Evolutionary conservation across 139 green algal genomes (phyloP), one percentile per base, ranked within the genome.

Genomic region (Mesostigma viride): DNA sequence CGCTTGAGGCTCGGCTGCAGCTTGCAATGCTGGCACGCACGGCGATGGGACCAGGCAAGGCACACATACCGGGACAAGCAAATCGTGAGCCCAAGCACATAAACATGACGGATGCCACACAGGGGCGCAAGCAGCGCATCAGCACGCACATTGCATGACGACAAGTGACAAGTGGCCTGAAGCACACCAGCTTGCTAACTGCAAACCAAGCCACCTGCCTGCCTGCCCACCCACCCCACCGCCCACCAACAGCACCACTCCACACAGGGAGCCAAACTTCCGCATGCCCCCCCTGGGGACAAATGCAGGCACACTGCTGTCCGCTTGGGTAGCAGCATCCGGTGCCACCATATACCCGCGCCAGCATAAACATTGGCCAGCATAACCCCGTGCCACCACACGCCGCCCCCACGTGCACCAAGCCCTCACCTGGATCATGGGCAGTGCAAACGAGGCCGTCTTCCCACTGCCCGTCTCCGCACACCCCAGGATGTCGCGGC

Each of bases 381-480:
- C n/a, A n/a, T n/a, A n/a, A n/a, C n/a, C n/a, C n/a, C n/a, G n/a
- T n/a, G n/a, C n/a, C n/a, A n/a, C n/a, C n/a, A n/a, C n/a, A n/a
- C n/a, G n/a, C n/a, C n/a, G n/a, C n/a, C n/a, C n/a, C n/a, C n/a
- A n/a, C n/a, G 22, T 56, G 45, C 20, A 20, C 20, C 20, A 56
- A 56, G 22, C 20, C 20, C 20, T 56, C 20, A 56, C 20, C 20
- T 20, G 22, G 6, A 95, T 88, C 86, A 95, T 91, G 46, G 88
- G 88, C 36, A 95, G 90, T 3, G 79, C 69, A 24, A 84, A 85
- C 33, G 79, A 68, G 22, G 78, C 78, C 2, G 79, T 85, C 61
- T 85, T 85, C 3, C 79, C 79, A 11, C 53, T 74, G 33, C 79
- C 79, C 4, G 79, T 85, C 59, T 85, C 69, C 3, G 79, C 79